phyloP scores from a whole-genome alignment of 192 early-diverging fungal species.

The Umbelopsis sp. region DNA sequence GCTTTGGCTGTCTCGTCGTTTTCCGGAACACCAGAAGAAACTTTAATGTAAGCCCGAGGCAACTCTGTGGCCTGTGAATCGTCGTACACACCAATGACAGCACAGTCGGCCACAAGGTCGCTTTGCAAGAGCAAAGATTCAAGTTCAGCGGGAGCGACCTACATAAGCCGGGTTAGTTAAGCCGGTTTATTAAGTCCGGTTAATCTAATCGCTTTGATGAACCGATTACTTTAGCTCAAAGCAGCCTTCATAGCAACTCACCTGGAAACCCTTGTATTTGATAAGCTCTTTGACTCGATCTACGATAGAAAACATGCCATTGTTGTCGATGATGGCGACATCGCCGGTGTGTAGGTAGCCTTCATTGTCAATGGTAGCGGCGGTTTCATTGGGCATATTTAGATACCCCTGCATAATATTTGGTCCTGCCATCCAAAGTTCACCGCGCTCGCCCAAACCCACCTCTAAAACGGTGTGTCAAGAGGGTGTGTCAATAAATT shows the following conservation, averaged over 20 bases:
- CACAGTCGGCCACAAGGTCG: constrained; percentile 68
- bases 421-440: constrained; percentile 65
- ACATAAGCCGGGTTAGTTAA: constrained; percentile 5
- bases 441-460: constrained; percentile 62
- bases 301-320: constrained; percentile 60
- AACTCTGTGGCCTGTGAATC: constrained; percentile 71
- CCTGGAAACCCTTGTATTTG: constrained; percentile 83
- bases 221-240: no score
- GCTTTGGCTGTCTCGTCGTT: constrained; percentile 48
- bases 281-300: constrained; percentile 84
- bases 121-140: constrained; percentile 76
- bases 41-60: constrained; percentile 64
- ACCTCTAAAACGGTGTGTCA: constrained; percentile 41
- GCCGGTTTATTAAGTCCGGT: no score
- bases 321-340: constrained; percentile 66
- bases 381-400: constrained; percentile 76
- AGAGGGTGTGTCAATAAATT: neutral
- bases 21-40: constrained; percentile 34
- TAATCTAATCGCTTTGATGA: no score
- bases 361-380: constrained; percentile 68
- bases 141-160: constrained; percentile 88
- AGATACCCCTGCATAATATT: constrained; percentile 67
- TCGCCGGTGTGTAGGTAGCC: constrained; percentile 88
- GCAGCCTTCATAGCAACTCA: neutral
- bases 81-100: constrained; percentile 70